Conservation (phyloP, 192 early-diverging fungal species). For the Coemansia javaensis region DNA sequence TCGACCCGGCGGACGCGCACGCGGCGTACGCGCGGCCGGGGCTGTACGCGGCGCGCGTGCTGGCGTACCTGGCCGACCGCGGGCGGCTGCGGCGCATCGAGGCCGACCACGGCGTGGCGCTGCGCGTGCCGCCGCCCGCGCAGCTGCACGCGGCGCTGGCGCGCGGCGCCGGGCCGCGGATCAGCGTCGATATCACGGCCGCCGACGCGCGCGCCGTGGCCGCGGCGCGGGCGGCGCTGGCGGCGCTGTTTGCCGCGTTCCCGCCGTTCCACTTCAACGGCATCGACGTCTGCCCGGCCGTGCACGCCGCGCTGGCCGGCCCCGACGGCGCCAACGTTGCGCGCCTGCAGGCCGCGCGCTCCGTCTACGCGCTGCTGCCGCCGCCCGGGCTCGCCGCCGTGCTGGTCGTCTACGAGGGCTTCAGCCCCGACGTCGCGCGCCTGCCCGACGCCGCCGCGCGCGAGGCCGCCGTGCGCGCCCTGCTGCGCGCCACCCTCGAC, state of each 20-base stretch:
- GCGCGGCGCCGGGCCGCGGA: too few species aligned
- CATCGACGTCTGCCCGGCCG: constrained; percentile 70
- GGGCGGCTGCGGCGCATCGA: constrained; percentile 74
- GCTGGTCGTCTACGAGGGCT: constrained; percentile 71
- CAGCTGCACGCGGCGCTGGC: too few species aligned
- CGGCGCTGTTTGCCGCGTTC: constrained; percentile 54
- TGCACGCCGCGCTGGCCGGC: constrained; percentile 67
- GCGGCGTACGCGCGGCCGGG: constrained; percentile 44
- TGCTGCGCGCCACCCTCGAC: constrained; percentile 52
- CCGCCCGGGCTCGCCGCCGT: constrained; percentile 64
- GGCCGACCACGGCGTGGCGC: constrained; percentile 56
- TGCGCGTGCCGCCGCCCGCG: constrained; percentile 55
- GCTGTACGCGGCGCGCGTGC: constrained; percentile 60
- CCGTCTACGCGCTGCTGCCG: constrained; percentile 80
- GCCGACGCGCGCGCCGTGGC: constrained; percentile 60
- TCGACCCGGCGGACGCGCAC: constrained; percentile 63
- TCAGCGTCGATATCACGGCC: constrained; percentile 79
- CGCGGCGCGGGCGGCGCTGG: constrained; percentile 57
- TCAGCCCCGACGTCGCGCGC: constrained; percentile 49
- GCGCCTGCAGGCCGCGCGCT: constrained; percentile 60
- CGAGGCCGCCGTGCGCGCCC: constrained; percentile 52
- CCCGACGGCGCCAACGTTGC: constrained; percentile 59
- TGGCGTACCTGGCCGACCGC: constrained; percentile 73
- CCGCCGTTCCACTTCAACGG: constrained; percentile 57
- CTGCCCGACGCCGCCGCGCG: constrained; percentile 51